Evolutionary conservation across 2,329 filamentous ascomycete species (phyloP).

Genomic region (Botrytis pseudocinerea): DNA sequence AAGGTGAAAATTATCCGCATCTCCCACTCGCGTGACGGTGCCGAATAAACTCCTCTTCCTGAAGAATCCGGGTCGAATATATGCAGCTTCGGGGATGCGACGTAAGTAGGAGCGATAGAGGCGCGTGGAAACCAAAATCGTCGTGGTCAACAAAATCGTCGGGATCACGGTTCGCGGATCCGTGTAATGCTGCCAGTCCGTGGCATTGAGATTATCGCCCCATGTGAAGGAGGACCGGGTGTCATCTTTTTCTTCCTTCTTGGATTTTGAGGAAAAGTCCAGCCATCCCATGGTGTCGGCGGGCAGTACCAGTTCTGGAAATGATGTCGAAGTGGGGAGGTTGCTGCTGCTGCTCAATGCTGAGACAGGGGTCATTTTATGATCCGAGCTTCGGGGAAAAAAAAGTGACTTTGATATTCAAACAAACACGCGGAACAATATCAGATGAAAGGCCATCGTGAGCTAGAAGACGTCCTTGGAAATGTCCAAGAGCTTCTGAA

Average conservation of each 20-base stretch:
- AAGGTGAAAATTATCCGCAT: conserved; percentile 93
- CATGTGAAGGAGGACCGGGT: conserved; percentile 44
- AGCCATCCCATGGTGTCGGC: conserved; percentile 49
- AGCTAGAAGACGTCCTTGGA: not conserved
- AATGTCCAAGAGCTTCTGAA: conserved; percentile 1
- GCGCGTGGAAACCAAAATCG: conserved; percentile 54
- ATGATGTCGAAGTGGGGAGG: conserved; percentile 15
- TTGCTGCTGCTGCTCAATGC: not conserved
- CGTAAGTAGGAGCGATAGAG: conserved; percentile 77
- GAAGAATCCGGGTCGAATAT: conserved; percentile 75
- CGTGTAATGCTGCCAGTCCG: conserved; percentile 55
- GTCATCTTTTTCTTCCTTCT: conserved; percentile 35
- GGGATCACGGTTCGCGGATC: conserved; percentile 56
- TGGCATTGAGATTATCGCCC: conserved; percentile 48
- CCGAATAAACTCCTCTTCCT: conserved; percentile 77
- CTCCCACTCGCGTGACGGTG: conserved; percentile 87
- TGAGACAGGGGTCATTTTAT: conserved; percentile 12
- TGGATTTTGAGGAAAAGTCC: conserved; percentile 45
- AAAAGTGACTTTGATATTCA: not conserved
- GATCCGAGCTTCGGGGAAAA: conserved; percentile 17
- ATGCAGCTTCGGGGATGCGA: conserved; percentile 74
- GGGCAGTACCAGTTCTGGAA: conserved; percentile 18
- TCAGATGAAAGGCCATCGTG: conserved; percentile 6
- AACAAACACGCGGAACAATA: not conserved
- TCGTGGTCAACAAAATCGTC: conserved; percentile 55